Percentiles rank a stretch among this genome's conserved stretches.
Conservation (phyloP, 768 basidiomycete species). For the Termitomyces bulborhizus region DNA sequence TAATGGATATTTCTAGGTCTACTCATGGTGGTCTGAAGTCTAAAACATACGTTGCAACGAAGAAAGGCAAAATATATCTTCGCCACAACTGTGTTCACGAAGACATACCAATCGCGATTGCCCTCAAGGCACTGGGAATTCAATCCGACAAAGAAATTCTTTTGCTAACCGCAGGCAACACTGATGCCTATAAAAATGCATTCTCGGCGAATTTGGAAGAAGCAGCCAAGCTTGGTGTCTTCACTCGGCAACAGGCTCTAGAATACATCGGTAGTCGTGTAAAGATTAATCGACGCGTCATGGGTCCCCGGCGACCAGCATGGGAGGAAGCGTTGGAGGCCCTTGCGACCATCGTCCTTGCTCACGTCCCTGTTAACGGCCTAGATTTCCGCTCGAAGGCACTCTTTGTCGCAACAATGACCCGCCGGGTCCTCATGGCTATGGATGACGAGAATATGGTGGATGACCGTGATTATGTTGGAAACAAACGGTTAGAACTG, state of each 20-base stretch:
- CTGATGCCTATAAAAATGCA: constrained; percentile 77
- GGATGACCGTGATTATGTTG: constrained; percentile 98
- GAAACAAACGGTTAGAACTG: constrained; percentile 98
- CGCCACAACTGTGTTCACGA: constrained; percentile 97
- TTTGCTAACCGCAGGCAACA: constrained; percentile 86
- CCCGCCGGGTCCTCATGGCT: constrained; percentile 90
- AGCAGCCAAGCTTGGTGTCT: constrained; percentile 84
- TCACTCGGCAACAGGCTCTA: constrained; percentile 88
- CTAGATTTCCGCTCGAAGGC: constrained; percentile 92
- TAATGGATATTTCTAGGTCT: constrained; percentile 38
- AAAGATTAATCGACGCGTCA: constrained; percentile 75
- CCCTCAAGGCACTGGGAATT: constrained; percentile 93
- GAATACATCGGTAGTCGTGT: constrained; percentile 94
- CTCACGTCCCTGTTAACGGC: constrained; percentile 88
- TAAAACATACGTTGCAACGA: constrained; percentile 95
- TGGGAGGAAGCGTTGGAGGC: constrained; percentile 97
- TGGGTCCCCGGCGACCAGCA: constrained; percentile 77
- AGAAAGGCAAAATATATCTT: constrained; percentile 91
- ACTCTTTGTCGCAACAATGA: constrained; percentile 97
- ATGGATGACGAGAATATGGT: constrained; percentile 97
- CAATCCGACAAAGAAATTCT: constrained; percentile 98
- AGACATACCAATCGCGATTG: constrained; percentile 93
- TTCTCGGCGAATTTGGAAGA: constrained; percentile 95
- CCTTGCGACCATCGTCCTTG: constrained; percentile 94
- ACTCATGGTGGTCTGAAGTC: constrained; percentile 86